Evolutionary conservation across 1,284 basidiomycete species (phyloP).

Genomic region (Naganishia sp.): DNA sequence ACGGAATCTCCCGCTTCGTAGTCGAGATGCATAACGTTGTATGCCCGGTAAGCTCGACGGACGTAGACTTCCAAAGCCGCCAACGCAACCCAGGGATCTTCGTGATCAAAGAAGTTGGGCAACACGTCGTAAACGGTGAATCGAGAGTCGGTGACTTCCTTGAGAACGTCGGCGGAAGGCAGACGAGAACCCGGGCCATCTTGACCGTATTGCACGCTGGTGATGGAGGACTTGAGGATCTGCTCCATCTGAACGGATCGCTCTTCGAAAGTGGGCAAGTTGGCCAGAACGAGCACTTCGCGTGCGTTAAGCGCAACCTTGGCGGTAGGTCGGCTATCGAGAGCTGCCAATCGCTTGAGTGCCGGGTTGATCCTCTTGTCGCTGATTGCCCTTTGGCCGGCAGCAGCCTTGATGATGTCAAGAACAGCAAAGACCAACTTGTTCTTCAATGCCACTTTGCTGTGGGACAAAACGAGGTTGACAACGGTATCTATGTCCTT

Average conservation of each 20-base stretch:
- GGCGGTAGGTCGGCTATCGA: constrained; percentile 83
- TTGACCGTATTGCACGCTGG: constrained; percentile 85
- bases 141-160: constrained; percentile 91
- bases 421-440: constrained; percentile 82
- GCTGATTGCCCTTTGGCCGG: constrained; percentile 58
- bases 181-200: constrained; percentile 61
- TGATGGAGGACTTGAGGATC: constrained; percentile 84
- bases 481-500: constrained; percentile 92
- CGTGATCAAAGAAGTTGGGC: constrained; percentile 88
- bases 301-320: constrained; percentile 92
- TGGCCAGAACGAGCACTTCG: constrained; percentile 92
- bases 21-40: constrained; percentile 86
- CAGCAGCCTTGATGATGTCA: constrained; percentile 81
- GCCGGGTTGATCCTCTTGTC: constrained; percentile 50
- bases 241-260: constrained; percentile 90
- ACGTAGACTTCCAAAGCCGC: constrained; percentile 97
- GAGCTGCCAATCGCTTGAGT: constrained; percentile 58
- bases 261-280: constrained; percentile 96
- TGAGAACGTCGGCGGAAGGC: constrained; percentile 84
- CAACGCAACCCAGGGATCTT: constrained; percentile 79
- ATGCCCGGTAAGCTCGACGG: constrained; percentile 86
- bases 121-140: constrained; percentile 98
- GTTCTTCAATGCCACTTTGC: constrained; percentile 90
- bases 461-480: constrained; percentile 86
- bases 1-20: constrained; percentile 89